Evolutionary conservation across 176 grass and related monocot genomes (phyloP), one percentile per base, ranked within the genome.

Genomic region (Pontederia paniculata): DNA sequence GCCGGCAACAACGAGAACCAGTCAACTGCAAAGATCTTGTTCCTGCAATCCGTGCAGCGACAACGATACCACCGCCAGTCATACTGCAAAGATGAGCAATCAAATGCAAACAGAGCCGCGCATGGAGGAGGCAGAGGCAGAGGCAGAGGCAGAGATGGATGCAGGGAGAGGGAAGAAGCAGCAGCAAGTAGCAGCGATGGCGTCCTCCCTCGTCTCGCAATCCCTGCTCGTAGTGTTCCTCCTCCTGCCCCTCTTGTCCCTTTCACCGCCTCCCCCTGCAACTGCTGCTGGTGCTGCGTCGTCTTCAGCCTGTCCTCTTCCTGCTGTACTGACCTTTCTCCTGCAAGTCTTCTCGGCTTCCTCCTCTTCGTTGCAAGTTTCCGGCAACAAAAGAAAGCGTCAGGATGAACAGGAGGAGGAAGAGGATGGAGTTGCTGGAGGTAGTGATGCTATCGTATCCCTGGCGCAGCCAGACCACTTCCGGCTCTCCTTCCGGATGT

Each of bases 401-500:
- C 46, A 10, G 1, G 28, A 28, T 2, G 55, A 58, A 58, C 21
- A 25, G 21, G 43, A 45, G 23, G 18, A 47, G 1, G 14, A 4
- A 22, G 60, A 62, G 42, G 43, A 2, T 14, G 21, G 13, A 3
- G 19, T 21, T 15, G 15, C 20, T 4, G 12, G 45, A 44, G 17
- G 44, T 10, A 4, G 45, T 10, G 61, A 18, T 18, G 16, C 10
- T 31, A 11, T 7, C 15, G 16, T 52, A 0, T 61, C 69, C 9
- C 56, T 63, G 59, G 73, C 62, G 52, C 71, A 10, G 64, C 78
- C 65, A 17, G 87, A 90, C 54, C 74, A 86, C 56, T 86, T 70
- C 58, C 77, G 59, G 37, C 74, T 86, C 43, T 80, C 67, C 62
- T 90, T 90, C 78, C 78, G 82, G 10, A 80, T 90, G 54, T 78